Conservation (phyloP, 2,329 filamentous ascomycete species). For the Cordyceps fumosorosea region DNA sequence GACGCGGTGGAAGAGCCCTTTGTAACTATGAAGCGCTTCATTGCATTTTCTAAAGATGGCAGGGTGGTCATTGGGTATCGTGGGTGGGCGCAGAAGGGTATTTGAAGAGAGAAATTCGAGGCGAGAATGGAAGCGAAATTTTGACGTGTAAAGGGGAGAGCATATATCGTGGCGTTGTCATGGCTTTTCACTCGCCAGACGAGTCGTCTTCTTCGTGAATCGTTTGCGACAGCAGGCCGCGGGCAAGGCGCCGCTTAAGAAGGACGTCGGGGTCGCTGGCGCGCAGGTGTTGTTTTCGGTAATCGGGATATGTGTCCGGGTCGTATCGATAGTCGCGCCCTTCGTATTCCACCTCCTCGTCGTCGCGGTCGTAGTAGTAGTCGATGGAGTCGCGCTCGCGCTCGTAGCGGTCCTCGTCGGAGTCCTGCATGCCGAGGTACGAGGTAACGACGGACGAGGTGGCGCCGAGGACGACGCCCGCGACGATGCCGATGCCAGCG, state of each 20-base stretch:
- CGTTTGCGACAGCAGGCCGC: slow-evolving; percentile 54
- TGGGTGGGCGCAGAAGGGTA: neutral
- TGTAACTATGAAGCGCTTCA: neutral
- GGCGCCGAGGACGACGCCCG: slow-evolving; percentile 54
- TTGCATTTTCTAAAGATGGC: neutral
- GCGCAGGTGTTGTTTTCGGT: slow-evolving; percentile 2
- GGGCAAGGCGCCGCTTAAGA: slow-evolving; percentile 33
- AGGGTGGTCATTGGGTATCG: neutral
- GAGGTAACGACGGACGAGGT: slow-evolving; percentile 49
- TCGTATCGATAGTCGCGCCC: neutral
- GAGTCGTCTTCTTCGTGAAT: slow-evolving; percentile 68
- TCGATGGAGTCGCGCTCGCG: neutral
- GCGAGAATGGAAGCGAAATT: neutral
- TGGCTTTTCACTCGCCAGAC: slow-evolving; percentile 29
- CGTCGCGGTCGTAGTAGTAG: slow-evolving; percentile 8
- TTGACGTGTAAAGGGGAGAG: neutral
- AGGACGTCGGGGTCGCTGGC: slow-evolving; percentile 29
- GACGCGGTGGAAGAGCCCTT: neutral
- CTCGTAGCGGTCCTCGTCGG: slow-evolving; percentile 13
- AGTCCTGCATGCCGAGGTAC: slow-evolving; percentile 37
- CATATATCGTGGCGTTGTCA: neutral
- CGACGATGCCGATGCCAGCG: slow-evolving; percentile 56
- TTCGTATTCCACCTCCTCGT: slow-evolving; percentile 13
- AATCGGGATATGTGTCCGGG: slow-evolving; percentile 16
- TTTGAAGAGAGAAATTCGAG: neutral